These are phyloP conservation scores for Lachnellula occidentalis DNA, from an alignment of 2,329 filamentous ascomycete genomes.

Conservation along the genomic window DNA sequence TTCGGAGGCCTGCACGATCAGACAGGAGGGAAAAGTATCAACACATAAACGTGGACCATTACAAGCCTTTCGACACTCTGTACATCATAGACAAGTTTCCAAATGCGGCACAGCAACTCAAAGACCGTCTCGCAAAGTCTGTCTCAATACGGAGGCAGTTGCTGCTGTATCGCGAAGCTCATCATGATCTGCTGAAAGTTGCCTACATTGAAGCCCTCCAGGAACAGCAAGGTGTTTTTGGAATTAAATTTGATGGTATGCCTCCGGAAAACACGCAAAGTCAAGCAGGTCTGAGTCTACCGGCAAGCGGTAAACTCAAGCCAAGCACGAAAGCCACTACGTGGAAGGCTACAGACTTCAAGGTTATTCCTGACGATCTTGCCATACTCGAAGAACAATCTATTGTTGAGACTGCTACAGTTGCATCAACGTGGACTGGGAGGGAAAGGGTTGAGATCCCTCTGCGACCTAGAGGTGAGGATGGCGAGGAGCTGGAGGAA, in stretches of 20 bases:
- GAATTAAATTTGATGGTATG: neutral
- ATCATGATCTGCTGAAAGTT: constrained; percentile 1
- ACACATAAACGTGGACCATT: neutral
- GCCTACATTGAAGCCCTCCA: neutral
- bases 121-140: neutral
- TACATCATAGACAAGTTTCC: constrained; percentile 3
- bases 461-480: neutral
- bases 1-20: neutral
- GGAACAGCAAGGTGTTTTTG: neutral
- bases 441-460: constrained; percentile 1
- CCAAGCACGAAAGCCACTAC: constrained; percentile 1
- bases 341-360: neutral
- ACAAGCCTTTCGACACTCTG: neutral
- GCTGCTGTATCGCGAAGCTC: constrained; percentile 3
- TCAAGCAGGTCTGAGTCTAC: neutral
- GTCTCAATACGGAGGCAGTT: constrained; percentile 2
- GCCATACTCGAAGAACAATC: neutral
- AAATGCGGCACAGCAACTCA: neutral
- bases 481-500: neutral
- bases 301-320: neutral
- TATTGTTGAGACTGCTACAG: neutral
- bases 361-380: neutral
- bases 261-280: neutral
- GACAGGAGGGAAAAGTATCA: neutral
- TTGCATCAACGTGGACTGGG: neutral